These are phyloP conservation scores for Fusarium burgessii DNA, from an alignment of 2,329 filamentous ascomycete species.

Conservation along the genomic window DNA sequence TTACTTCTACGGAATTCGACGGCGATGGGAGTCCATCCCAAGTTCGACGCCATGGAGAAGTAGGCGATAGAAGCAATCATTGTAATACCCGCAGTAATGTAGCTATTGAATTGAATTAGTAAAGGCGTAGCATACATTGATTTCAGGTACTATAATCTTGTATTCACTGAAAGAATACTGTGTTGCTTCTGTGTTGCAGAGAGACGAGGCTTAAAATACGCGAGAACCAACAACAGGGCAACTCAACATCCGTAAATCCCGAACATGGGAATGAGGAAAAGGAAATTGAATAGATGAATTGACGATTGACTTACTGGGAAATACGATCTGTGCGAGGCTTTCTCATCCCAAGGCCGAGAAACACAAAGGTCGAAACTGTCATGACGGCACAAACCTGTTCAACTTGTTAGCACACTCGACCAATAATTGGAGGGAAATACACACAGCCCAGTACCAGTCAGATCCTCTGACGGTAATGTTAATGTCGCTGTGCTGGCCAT, in stretches of 20 bases:
- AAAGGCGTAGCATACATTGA: too few species aligned
- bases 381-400: slow-evolving; percentile 66
- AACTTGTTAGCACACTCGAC: too few species aligned
- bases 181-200: too few species aligned
- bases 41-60: slow-evolving; percentile 64
- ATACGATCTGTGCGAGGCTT: slow-evolving; percentile 66
- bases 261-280: too few species aligned
- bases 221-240: too few species aligned
- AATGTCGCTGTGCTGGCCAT: slow-evolving; percentile 57
- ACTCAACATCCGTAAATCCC: too few species aligned
- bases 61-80: slow-evolving; percentile 64
- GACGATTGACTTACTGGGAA: slow-evolving; percentile 56
- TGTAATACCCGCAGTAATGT: slow-evolving; percentile 61
- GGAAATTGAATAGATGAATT: too few species aligned
- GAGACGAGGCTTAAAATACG: too few species aligned
- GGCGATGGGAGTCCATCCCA: slow-evolving; percentile 58
- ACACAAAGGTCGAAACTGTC: slow-evolving; percentile 63
- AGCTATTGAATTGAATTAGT: slow-evolving; percentile 40
- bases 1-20: slow-evolving; percentile 65
- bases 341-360: slow-evolving; percentile 64
- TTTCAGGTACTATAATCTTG: too few species aligned
- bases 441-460: slow-evolving; percentile 69
- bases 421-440: background rate
- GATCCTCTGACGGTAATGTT: slow-evolving; percentile 70
- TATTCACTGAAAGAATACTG: too few species aligned